Conservation (phyloP, 2,329 filamentous ascomycete genomes). For the Colletotrichum sojae region DNA sequence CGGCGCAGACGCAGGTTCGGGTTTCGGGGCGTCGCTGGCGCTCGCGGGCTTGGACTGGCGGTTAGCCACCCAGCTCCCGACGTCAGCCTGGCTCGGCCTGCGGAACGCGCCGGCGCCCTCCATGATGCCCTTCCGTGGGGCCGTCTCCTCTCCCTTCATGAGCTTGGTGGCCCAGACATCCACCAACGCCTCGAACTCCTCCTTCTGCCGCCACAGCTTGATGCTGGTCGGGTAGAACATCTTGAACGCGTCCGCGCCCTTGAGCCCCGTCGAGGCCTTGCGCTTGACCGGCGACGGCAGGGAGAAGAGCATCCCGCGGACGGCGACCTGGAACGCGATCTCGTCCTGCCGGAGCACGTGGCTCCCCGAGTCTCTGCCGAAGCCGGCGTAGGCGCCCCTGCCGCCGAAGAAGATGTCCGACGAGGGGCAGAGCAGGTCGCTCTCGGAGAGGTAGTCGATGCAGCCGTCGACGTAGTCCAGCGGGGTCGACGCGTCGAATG, state of each 20-base stretch:
- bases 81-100: constrained; percentile 51
- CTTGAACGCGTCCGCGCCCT: constrained; percentile 76
- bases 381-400: constrained; percentile 65
- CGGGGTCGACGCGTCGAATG: constrained; percentile 69
- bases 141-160: constrained; percentile 66
- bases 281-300: constrained; percentile 89
- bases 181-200: constrained; percentile 83
- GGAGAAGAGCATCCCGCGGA: constrained; percentile 87
- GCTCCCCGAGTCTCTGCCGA: constrained; percentile 70
- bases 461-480: constrained; percentile 88
- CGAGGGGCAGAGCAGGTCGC: constrained; percentile 85
- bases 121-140: constrained; percentile 55
- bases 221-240: constrained; percentile 94
- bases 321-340: constrained; percentile 91
- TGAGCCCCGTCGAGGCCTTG: constrained; percentile 62
- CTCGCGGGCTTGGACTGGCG: constrained; percentile 38
- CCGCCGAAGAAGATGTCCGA: constrained; percentile 78
- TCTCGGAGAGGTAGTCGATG: constrained; percentile 87
- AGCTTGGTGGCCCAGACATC: constrained; percentile 77
- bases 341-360: constrained; percentile 92
- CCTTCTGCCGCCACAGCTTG: constrained; percentile 85
- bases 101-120: constrained; percentile 65
- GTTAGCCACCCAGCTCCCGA: constrained; percentile 47
- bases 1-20: constrained; percentile 27
- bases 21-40: constrained; percentile 24